A percentile compares a stretch with the other conserved stretches of the same genome.
These are phyloP conservation scores for Pseudognaphalium luteoalbum DNA, from an alignment of 129 eudicot genomes.

Conservation along the genomic window DNA sequence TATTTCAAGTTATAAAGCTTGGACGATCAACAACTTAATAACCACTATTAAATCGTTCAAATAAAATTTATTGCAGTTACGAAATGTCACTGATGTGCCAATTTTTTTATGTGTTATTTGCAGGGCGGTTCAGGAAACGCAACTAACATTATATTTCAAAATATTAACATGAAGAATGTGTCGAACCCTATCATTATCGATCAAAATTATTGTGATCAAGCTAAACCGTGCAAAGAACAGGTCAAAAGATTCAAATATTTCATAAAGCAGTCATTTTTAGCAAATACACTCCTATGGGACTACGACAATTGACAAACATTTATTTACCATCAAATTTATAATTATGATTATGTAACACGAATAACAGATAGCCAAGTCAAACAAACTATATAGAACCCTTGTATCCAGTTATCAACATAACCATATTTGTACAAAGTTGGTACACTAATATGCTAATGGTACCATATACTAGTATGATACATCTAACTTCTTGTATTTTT, in stretches of 20 bases:
- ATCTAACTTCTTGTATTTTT: neutral
- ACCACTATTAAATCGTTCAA: neutral
- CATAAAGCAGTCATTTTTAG: neutral
- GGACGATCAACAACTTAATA: neutral
- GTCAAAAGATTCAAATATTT: conserved; percentile 29
- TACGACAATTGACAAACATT: neutral
- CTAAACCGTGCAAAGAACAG: conserved; percentile 57
- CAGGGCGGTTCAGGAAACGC: conserved; percentile 96
- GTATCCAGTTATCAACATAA: neutral
- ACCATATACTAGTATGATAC: neutral
- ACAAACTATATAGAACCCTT: neutral
- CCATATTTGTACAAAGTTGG: neutral
- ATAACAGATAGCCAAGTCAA: neutral
- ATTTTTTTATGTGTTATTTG: neutral
- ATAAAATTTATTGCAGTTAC: no score
- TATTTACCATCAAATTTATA: neutral
- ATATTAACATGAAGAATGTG: conserved; percentile 64
- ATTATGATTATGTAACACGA: neutral
- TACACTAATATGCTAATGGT: neutral
- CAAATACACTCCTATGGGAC: neutral
- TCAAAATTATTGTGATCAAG: conserved; percentile 79
- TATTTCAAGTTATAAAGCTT: neutral
- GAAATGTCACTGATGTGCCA: neutral
- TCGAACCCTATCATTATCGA: conserved; percentile 75
- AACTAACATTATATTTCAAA: conserved; percentile 64